These are phyloP conservation scores for Chaetomium cochliodes DNA, from an alignment of 495 filamentous ascomycete species.

Conservation along the genomic window DNA sequence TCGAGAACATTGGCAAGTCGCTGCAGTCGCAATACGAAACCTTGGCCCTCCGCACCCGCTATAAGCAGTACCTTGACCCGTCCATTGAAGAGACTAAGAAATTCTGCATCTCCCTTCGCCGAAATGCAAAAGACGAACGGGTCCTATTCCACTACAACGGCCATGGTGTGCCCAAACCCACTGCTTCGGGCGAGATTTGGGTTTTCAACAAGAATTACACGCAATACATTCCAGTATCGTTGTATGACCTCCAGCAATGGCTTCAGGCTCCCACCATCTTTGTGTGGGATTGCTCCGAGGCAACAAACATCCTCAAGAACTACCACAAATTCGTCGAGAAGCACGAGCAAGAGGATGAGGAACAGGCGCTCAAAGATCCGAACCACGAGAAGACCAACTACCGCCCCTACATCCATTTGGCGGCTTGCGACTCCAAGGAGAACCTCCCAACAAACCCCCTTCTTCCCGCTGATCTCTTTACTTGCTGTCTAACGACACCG, in stretches of 20 bases:
- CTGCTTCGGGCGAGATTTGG: conserved; percentile 95
- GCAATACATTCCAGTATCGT: conserved; percentile 94
- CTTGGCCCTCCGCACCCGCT: conserved; percentile 86
- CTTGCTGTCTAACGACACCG: conserved; percentile 90
- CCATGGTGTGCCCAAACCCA: conserved; percentile 96
- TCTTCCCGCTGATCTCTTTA: conserved; percentile 93
- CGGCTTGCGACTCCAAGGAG: conserved; percentile 84
- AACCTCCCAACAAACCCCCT: conserved; percentile 95
- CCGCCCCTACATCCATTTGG: conserved; percentile 80
- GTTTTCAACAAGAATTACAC: conserved; percentile 99
- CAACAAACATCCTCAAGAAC: conserved; percentile 90
- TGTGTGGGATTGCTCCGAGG: conserved; percentile 96
- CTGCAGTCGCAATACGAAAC: conserved; percentile 95
- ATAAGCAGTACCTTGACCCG: conserved; percentile 94
- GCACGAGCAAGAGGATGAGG: conserved; percentile 80
- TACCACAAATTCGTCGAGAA: conserved; percentile 93
- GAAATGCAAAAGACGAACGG: conserved; percentile 92
- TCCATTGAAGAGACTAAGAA: conserved; percentile 96
- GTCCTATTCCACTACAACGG: conserved; percentile 98
- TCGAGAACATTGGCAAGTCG: conserved; percentile 94
- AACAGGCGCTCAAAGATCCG: conserved; percentile 68
- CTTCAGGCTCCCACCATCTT: conserved; percentile 92
- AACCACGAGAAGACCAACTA: conserved; percentile 65
- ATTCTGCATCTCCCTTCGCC: conserved; percentile 82
- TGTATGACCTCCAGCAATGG: conserved; percentile 96